Base-by-base conservation (phyloP, 768 basidiomycete genomes). In the Krasilnikovozyma curviuscula region DNA sequence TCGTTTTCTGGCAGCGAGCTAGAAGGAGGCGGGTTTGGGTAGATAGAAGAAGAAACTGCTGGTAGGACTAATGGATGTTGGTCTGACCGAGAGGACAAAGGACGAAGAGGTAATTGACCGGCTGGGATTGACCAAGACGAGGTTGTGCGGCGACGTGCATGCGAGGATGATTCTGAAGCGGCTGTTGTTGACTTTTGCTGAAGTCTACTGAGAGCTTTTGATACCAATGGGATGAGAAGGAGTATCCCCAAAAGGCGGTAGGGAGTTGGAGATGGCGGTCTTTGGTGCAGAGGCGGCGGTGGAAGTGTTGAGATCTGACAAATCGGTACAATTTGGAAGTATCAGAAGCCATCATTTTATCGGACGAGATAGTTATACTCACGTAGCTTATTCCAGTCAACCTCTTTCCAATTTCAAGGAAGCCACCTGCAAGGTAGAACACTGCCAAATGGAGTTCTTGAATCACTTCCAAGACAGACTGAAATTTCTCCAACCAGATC, bases 201-300 rank as follows among this genome's bases (percentile, higher is more conserved):
- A 52, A 32, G 8, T n/a, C n/a, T n/a, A n/a, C n/a, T n/a, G n/a
- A n/a, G n/a, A n/a, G n/a, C n/a, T n/a, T n/a, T n/a, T n/a, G n/a
- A n/a, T n/a, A n/a, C n/a, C n/a, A n/a, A n/a, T n/a, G 50, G 50
- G 34, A 52, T 29, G 19, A 52, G 50, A 27, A 88, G 73, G 44
- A 88, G 68, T 33, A 84, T 66, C 12, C 84, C 84, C 5, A 88
- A 71, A 18, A 88, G 62, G n/a, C 83, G 79, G 63, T 88, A 88
- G 14, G n/a, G n/a, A n/a, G 84, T 85, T 6, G 84, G 84, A 7
- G 81, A 78, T 41, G 77, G 71, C 9, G 70, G 68, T 60, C 79
- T 74, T 19, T 80, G 82, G 56, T 81, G 71, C 54, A 31, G 24
- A 7, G 25, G 40, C 27, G 38, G 27, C 12, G 76, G 72, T 1